Evolutionary conservation across 257 asterid species (phyloP).

Genomic region (Solanum clarkiae): DNA sequence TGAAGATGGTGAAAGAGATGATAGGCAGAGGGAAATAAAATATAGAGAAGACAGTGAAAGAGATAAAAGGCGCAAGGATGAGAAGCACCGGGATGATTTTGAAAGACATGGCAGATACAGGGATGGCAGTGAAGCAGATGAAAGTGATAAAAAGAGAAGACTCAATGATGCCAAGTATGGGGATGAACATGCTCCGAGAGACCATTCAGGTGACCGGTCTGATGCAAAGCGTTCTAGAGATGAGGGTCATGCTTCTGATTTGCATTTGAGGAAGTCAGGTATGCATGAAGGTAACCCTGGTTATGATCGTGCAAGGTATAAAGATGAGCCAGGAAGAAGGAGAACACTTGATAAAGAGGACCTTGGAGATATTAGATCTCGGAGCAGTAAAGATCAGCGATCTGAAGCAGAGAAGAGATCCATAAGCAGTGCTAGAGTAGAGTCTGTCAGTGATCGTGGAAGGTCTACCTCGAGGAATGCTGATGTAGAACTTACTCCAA

Average conservation of each 20-base stretch:
- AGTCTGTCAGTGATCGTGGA: constrained; percentile 46
- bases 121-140: constrained; percentile 57
- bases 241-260: constrained; percentile 46
- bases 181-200: constrained; percentile 51
- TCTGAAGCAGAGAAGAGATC: constrained; percentile 59
- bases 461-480: constrained; percentile 58
- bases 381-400: constrained; percentile 53
- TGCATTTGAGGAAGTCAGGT: constrained; percentile 45
- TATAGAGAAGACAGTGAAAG: constrained; percentile 44
- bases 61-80: constrained; percentile 49
- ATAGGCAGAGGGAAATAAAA: constrained; percentile 33
- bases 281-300: constrained; percentile 53
- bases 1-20: constrained; percentile 52
- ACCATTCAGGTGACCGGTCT: constrained; percentile 56
- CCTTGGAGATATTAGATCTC: constrained; percentile 51
- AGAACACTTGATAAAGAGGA: constrained; percentile 64
- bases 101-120: constrained; percentile 41
- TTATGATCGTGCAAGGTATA: constrained; percentile 48
- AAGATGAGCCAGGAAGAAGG: constrained; percentile 68
- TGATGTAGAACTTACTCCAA: constrained; percentile 43
- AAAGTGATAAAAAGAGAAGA: constrained; percentile 59
- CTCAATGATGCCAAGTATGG: constrained; percentile 47
- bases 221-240: constrained; percentile 55
- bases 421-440: constrained; percentile 30
- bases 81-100: constrained; percentile 48